Conservation (phyloP, 129 eudicot species). For the Lactuca sativa region DNA sequence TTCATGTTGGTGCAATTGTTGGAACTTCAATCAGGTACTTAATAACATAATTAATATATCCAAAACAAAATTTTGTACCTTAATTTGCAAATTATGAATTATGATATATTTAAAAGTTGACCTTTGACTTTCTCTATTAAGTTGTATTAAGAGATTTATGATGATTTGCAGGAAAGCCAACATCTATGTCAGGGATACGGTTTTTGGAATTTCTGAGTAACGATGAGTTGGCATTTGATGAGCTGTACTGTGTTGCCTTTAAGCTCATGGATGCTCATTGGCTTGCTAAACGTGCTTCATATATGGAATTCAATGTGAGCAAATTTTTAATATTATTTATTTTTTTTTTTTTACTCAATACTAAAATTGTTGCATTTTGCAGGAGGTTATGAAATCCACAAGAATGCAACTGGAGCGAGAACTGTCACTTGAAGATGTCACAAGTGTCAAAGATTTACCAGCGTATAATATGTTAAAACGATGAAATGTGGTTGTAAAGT, state of each 20-base stretch:
- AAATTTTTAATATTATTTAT: neutral
- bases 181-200: constrained; percentile 57
- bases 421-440: constrained; percentile 74
- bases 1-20: constrained; percentile 96
- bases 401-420: constrained; percentile 87
- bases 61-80: neutral
- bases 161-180: constrained; percentile 67
- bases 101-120: too few relatives aligned
- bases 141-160: too few relatives aligned
- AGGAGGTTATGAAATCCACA: constrained; percentile 94
- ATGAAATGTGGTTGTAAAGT: constrained; percentile 22
- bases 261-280: constrained; percentile 87
- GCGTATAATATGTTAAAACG: constrained; percentile 69
- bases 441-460: constrained; percentile 74
- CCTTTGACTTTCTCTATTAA: too few relatives aligned
- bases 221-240: constrained; percentile 95
- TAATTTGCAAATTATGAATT: neutral
- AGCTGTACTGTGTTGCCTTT: constrained; percentile 88
- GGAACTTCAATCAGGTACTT: constrained; percentile 97
- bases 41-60: too few relatives aligned
- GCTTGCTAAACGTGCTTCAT: constrained; percentile 95
- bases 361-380: neutral
- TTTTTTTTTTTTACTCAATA: too few relatives aligned
- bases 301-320: constrained; percentile 93
- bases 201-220: constrained; percentile 68